Evolutionary conservation across 1,284 basidiomycete genomes (phyloP).

Genomic region (Sporisorium exsertum): DNA sequence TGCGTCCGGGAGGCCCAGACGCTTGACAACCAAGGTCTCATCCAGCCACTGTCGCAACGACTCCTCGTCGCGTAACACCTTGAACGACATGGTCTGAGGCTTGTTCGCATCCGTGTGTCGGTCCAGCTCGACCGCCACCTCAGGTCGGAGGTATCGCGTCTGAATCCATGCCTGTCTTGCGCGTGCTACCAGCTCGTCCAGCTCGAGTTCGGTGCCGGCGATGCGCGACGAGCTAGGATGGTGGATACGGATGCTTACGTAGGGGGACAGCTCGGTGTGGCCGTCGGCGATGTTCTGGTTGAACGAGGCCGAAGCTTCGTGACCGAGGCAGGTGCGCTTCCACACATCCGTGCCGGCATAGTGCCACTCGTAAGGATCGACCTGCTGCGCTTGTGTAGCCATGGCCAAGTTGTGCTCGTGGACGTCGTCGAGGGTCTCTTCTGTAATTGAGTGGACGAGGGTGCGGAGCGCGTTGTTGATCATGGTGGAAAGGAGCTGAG

Average conservation of each 20-base stretch:
- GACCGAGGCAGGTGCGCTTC: slow-evolving; percentile 37
- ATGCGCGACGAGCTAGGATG: slow-evolving; percentile 17
- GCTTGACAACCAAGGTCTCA: slow-evolving; percentile 35
- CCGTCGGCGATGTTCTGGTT: slow-evolving; percentile 48
- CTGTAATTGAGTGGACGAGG: slow-evolving; percentile 6
- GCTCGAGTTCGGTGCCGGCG: slow-evolving; percentile 19
- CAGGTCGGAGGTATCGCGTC: slow-evolving; percentile 29
- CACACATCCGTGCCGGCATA: slow-evolving; percentile 16
- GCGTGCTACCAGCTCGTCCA: slow-evolving; percentile 29
- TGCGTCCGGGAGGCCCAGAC: slow-evolving; percentile 18
- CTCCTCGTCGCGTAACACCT: slow-evolving; percentile 21
- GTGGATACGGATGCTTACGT: slow-evolving; percentile 12
- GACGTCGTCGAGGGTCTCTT: slow-evolving; percentile 10
- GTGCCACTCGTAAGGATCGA: slow-evolving; percentile 25
- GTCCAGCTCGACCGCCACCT: slow-evolving; percentile 37
- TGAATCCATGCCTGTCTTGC: slow-evolving; percentile 27
- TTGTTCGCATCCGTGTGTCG: slow-evolving; percentile 10
- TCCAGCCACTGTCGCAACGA: slow-evolving; percentile 29
- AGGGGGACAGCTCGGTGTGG: slow-evolving; percentile 46
- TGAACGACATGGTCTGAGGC: slow-evolving; percentile 25
- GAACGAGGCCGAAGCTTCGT: slow-evolving; percentile 46
- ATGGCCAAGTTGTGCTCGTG: slow-evolving; percentile 9
- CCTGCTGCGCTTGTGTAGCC: slow-evolving; percentile 10
- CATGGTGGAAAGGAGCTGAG: neutral
- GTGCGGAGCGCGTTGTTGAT: slow-evolving; percentile 22